These are phyloP conservation scores for Gossypium mustelinum DNA, from an alignment of 345 rosid genomes.

Conservation along the genomic window DNA sequence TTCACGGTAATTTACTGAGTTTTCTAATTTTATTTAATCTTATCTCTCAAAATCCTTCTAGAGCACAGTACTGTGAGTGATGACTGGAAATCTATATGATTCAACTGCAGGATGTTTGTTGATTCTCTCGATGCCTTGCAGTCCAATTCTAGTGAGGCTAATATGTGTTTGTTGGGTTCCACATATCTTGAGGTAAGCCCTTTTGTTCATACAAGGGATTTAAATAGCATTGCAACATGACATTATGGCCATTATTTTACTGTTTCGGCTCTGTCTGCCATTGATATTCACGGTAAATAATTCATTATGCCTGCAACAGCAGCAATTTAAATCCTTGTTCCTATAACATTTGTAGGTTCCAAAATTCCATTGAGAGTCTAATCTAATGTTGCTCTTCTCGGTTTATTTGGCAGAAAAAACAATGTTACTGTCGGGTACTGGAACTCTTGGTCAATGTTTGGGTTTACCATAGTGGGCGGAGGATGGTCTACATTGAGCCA, in stretches of 20 bases:
- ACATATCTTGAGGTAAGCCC: conserved; percentile 59
- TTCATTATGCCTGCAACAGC: neutral
- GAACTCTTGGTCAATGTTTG: conserved; percentile 86
- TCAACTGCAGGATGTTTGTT: conserved; percentile 66
- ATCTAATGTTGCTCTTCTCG: neutral
- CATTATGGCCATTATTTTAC: neutral
- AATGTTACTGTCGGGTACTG: conserved; percentile 84
- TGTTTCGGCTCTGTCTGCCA: neutral
- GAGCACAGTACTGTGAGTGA: neutral
- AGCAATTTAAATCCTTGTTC: neutral
- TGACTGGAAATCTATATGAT: neutral
- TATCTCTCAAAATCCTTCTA: neutral
- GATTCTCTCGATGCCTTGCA: conserved; percentile 86
- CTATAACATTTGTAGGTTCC: neutral
- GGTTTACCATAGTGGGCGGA: conserved; percentile 90
- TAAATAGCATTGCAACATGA: neutral
- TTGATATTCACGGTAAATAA: neutral
- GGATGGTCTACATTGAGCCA: conserved; percentile 86
- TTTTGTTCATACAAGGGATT: neutral
- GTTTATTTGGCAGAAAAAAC: conserved; percentile 53
- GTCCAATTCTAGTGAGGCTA: conserved; percentile 34
- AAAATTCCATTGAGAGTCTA: neutral
- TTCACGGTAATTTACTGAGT: conserved; percentile 48
- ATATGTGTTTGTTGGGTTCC: conserved; percentile 60
- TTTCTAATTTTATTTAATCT: conserved; percentile 4